phyloP scores from a whole-genome alignment of 352 stramenopile genomes.

The Paralagenidium karlingii region DNA sequence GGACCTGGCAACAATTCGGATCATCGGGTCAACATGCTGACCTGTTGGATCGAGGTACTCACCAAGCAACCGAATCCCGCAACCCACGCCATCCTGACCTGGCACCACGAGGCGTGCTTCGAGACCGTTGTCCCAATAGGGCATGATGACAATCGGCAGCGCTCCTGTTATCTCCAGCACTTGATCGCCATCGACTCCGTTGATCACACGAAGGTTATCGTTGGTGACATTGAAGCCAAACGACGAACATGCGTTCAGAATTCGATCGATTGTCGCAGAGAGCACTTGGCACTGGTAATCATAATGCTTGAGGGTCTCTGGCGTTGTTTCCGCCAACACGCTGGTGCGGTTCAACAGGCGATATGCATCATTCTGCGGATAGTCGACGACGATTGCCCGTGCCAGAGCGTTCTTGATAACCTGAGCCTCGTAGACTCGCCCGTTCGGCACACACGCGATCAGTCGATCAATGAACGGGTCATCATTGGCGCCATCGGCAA shows the following conservation, averaged over 20 bases:
- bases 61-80: constrained; percentile 21
- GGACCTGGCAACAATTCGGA: constrained; percentile 10
- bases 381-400: neutral
- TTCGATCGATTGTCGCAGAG: constrained; percentile 10
- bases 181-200: constrained; percentile 7
- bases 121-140: constrained; percentile 21
- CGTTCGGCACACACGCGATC: constrained; percentile 24
- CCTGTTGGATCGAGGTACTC: constrained; percentile 15
- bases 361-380: neutral
- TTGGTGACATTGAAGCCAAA: constrained; percentile 14
- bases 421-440: constrained; percentile 17
- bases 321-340: neutral
- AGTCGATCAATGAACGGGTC: constrained; percentile 29
- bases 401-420: constrained; percentile 18
- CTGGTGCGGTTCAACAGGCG: neutral
- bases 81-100: constrained; percentile 18
- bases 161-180: constrained; percentile 14
- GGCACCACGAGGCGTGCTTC: constrained; percentile 15
- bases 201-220: constrained; percentile 16
- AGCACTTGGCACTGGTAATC: constrained; percentile 13
- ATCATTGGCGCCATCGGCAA: constrained; percentile 24
- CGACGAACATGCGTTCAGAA: constrained; percentile 14
- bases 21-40: constrained; percentile 1
- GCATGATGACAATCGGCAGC: constrained; percentile 26
- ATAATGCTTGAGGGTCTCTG: constrained; percentile 4